These are phyloP conservation scores for Lichenothelia convexa DNA, from an alignment of 495 filamentous ascomycete species.

Conservation along the genomic window DNA sequence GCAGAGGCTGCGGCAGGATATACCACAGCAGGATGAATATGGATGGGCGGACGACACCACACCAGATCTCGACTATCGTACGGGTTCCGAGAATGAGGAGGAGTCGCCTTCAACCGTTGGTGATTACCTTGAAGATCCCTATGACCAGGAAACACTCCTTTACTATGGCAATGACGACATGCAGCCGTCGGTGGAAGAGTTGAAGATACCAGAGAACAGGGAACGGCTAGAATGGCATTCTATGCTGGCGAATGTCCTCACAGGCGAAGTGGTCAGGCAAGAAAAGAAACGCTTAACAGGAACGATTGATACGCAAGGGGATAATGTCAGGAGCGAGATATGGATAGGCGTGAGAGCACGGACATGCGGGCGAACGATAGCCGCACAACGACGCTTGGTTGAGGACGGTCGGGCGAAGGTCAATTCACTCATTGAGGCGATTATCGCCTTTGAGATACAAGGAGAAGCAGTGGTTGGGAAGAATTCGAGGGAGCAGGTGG, in stretches of 20 bases:
- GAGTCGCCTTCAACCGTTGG: constrained; percentile 72
- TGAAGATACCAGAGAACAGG: constrained; percentile 71
- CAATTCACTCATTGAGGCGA: constrained; percentile 58
- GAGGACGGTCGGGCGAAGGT: constrained; percentile 26
- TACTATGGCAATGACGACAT: constrained; percentile 76
- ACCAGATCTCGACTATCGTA: constrained; percentile 42
- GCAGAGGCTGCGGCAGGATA: constrained; percentile 53
- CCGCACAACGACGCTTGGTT: constrained; percentile 39
- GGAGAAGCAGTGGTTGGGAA: constrained; percentile 86
- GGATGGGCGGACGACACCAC: constrained; percentile 46
- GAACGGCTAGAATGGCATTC: constrained; percentile 95
- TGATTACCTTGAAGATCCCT: constrained; percentile 62
- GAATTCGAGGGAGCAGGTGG: constrained; percentile 65
- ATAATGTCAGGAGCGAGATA: constrained; percentile 59
- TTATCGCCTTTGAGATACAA: constrained; percentile 83
- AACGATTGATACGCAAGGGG: constrained; percentile 54
- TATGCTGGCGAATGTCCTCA: constrained; percentile 89
- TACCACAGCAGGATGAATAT: constrained; percentile 42
- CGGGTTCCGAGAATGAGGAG: constrained; percentile 76
- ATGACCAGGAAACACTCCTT: constrained; percentile 83
- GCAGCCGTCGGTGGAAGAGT: constrained; percentile 72
- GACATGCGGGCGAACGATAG: constrained; percentile 62
- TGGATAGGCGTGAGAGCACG: constrained; percentile 79
- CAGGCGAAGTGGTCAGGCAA: constrained; percentile 90
- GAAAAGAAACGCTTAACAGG: constrained; percentile 92